Conservation (phyloP, 139 green algal species). For the Diplosphaera chodatii region DNA sequence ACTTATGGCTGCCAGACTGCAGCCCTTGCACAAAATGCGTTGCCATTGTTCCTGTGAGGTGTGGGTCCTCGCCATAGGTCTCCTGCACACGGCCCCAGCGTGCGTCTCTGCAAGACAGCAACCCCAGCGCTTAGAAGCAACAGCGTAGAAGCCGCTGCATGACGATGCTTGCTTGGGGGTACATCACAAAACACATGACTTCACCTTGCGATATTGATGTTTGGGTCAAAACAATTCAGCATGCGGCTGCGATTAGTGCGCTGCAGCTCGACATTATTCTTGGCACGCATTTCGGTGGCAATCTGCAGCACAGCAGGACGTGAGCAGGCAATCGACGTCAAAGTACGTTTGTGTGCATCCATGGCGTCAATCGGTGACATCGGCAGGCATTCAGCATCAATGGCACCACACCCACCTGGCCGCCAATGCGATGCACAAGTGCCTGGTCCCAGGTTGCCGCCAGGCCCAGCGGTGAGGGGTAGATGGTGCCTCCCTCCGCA, state of each 20-base stretch:
- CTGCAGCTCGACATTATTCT: conserved; percentile 10
- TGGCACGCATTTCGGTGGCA: conserved; percentile 22
- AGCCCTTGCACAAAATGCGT: conserved; percentile 27
- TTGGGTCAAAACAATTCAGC: conserved; percentile 36
- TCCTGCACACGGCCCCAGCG: conserved; percentile 37
- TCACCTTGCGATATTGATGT: too few relatives aligned
- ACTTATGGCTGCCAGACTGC: conserved; percentile 19
- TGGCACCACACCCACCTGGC: neutral
- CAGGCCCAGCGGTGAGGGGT: conserved; percentile 24
- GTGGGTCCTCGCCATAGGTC: conserved; percentile 40
- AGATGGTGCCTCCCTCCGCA: conserved; percentile 13
- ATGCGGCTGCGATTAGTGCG: conserved; percentile 3
- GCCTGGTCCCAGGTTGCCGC: conserved; percentile 20
- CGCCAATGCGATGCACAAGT: conserved; percentile 14
- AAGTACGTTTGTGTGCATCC: too few relatives aligned
- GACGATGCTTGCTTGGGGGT: too few relatives aligned
- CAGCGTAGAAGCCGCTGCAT: too few relatives aligned
- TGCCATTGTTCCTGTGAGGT: conserved; percentile 23
- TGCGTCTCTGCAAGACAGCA: neutral
- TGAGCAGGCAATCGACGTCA: too few relatives aligned
- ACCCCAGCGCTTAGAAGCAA: too few relatives aligned
- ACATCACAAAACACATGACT: too few relatives aligned
- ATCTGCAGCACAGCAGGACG: too few relatives aligned
- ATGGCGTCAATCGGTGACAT: too few relatives aligned
- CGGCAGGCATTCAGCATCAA: neutral